phyloP scores from a whole-genome alignment of 2,329 filamentous ascomycete genomes.

The Raffaelea arxii region DNA sequence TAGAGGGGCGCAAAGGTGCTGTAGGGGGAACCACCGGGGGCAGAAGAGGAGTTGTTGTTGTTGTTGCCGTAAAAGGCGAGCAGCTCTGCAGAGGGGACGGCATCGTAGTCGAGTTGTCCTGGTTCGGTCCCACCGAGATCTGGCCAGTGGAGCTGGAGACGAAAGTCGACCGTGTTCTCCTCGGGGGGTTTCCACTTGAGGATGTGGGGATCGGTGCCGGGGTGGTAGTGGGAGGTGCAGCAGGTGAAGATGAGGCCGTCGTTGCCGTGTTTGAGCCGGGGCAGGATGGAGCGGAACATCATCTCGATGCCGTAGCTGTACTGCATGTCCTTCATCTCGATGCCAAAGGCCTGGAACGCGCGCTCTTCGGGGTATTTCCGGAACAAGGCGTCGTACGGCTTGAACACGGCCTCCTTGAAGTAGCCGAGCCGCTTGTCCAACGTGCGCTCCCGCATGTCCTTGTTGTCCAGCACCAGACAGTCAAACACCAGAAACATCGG shows the following conservation, averaged over 20 bases:
- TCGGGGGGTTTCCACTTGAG: conserved; percentile 95
- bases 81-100: conserved; percentile 62
- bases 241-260: conserved; percentile 98
- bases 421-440: conserved; percentile 85
- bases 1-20: conserved; percentile 56
- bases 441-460: conserved; percentile 65
- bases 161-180: conserved; percentile 93
- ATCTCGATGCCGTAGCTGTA: conserved; percentile 79
- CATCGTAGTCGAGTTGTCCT: conserved; percentile 71
- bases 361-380: conserved; percentile 59
- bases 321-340: conserved; percentile 85
- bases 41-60: conserved; percentile 27
- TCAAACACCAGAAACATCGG: conserved; percentile 90
- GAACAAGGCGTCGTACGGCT: conserved; percentile 57
- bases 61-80: conserved; percentile 57
- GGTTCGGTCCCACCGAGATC: conserved; percentile 27
- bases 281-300: conserved; percentile 85
- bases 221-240: conserved; percentile 72
- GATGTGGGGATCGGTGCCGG: conserved; percentile 87
- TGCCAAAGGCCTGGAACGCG: conserved; percentile 62
- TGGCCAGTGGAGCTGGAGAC: conserved; percentile 66
- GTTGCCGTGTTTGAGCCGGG: conserved; percentile 80
- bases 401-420: conserved; percentile 68
- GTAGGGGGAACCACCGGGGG: conserved; percentile 43
- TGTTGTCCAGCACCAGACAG: conserved; percentile 71